Evolutionary conservation across 1,284 basidiomycete genomes (phyloP).

Genomic region (Apiotrichum akiyoshidainum): DNA sequence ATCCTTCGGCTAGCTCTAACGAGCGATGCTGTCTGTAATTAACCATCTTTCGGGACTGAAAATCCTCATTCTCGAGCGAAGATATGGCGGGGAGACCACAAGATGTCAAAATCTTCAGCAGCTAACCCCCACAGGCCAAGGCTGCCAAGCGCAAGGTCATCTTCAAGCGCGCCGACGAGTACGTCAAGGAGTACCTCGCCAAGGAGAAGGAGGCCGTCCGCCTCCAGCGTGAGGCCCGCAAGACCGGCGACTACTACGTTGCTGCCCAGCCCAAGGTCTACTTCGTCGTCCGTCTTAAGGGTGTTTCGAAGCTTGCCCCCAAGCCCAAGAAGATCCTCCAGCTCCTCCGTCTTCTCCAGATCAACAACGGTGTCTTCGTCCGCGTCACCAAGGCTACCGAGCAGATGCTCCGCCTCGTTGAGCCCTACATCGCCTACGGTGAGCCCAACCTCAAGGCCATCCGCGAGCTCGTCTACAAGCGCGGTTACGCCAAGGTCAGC

Average conservation of each 20-base stretch:
- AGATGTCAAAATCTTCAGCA: too few species aligned
- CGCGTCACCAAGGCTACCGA: constrained; percentile 94
- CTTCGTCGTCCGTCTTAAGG: constrained; percentile 95
- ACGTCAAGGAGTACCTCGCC: constrained; percentile 92
- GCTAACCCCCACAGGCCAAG: constrained; percentile 60
- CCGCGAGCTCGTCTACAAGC: constrained; percentile 98
- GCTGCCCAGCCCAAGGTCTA: constrained; percentile 94
- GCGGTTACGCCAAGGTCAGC: constrained; percentile 97
- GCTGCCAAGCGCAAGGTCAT: constrained; percentile 93
- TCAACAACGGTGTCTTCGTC: constrained; percentile 99
- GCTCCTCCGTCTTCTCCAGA: constrained; percentile 95
- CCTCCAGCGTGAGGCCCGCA: constrained; percentile 86
- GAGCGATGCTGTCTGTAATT: constrained; percentile 71
- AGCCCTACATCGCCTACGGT: constrained; percentile 97
- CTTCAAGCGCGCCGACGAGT: constrained; percentile 99
- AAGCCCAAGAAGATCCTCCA: constrained; percentile 99
- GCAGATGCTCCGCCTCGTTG: constrained; percentile 96
- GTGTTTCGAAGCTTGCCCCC: constrained; percentile 99
- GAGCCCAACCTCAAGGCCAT: constrained; percentile 89
- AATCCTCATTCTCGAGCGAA: constrained; percentile 4
- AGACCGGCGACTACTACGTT: constrained; percentile 95
- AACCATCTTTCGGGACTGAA: constrained; percentile 99
- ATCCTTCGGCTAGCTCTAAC: constrained; percentile 40
- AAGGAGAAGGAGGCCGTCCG: constrained; percentile 97
- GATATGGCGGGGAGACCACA: too few species aligned